A percentile compares a stretch with the other conserved stretches of the same genome.
phyloP scores from a whole-genome alignment of 495 filamentous ascomycete species.

The Tuber indicum region DNA sequence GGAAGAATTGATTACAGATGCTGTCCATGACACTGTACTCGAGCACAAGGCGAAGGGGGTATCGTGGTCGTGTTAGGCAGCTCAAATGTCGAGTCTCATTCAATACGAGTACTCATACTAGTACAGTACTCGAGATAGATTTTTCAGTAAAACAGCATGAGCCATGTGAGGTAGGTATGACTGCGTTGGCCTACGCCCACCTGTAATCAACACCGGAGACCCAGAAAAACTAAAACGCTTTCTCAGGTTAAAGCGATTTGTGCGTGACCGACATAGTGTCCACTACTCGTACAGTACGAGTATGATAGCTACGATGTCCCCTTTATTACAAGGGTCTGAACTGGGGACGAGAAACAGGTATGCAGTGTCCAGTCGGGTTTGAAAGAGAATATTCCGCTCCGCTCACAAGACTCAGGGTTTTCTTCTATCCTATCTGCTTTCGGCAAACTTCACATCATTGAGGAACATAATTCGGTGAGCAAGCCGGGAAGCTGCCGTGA shows the following conservation, averaged over 20 bases:
- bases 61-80: background rate
- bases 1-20: background rate
- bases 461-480: background rate
- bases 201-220: background rate
- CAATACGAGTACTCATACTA: background rate
- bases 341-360: background rate
- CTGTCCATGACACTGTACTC: background rate
- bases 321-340: background rate
- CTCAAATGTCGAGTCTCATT: background rate
- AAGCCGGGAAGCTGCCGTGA: background rate
- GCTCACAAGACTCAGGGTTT: background rate
- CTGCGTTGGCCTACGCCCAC: background rate
- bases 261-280: background rate
- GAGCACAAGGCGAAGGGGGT: background rate
- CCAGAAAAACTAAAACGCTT: background rate
- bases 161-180: background rate
- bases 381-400: background rate
- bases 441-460: background rate
- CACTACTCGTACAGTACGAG: background rate
- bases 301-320: background rate
- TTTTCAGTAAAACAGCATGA: background rate
- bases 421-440: background rate
- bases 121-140: no score
- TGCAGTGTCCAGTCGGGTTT: conserved; percentile 2
- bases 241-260: background rate